Conservation (phyloP, 208 protist species). For the Balamuthia mandrillaris region DNA sequence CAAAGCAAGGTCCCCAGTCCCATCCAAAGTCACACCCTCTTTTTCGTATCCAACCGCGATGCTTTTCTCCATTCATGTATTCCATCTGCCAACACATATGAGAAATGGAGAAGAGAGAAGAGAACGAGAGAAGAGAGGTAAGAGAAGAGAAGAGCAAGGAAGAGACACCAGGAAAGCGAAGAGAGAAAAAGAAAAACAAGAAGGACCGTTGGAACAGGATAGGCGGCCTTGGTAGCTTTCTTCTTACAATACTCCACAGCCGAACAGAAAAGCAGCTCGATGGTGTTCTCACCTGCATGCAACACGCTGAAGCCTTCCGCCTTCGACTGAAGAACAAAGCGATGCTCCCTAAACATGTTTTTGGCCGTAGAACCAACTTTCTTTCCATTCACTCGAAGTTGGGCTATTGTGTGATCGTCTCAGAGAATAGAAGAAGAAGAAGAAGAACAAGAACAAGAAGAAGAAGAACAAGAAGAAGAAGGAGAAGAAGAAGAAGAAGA, state of each 20-base stretch:
- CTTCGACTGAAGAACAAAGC: neutral
- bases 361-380: neutral
- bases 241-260: slow-evolving; percentile 11
- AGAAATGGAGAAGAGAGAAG: neutral
- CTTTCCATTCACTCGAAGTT: neutral
- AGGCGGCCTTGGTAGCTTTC: neutral
- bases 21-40: slow-evolving; percentile 55
- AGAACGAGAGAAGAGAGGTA: neutral
- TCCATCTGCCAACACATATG: neutral
- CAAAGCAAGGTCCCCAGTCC: slow-evolving; percentile 64
- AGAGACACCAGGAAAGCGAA: neutral
- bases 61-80: neutral
- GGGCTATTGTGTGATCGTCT: neutral
- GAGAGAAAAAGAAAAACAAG: neutral
- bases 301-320: neutral
- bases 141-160: neutral
- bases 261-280: neutral
- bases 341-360: slow-evolving; percentile 2
- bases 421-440: neutral
- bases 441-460: neutral
- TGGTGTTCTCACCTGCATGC: neutral
- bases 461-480: neutral
- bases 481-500: neutral
- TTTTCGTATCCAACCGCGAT: slow-evolving; percentile 2
- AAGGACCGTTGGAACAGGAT: neutral